Conservation (phyloP, 768 basidiomycete species). For the Collybia mongolica region DNA sequence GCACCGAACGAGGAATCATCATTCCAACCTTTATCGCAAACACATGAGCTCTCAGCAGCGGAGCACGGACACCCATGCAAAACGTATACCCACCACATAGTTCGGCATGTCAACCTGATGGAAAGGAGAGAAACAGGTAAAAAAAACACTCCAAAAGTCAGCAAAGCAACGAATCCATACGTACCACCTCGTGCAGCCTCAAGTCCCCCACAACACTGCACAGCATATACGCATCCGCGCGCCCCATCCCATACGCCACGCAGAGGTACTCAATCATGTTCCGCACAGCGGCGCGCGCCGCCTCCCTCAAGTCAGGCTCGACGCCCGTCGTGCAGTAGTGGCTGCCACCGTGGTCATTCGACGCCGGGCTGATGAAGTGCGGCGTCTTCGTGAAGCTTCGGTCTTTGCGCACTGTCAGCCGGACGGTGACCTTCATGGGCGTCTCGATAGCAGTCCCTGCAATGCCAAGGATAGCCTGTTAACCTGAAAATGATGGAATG, state of each 20-base stretch:
- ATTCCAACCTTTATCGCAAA: slow-evolving; percentile 44
- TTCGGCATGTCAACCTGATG: slow-evolving; percentile 71
- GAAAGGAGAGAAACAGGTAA: background rate
- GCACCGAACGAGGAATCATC: slow-evolving; percentile 50
- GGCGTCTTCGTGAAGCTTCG: slow-evolving; percentile 58
- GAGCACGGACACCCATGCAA: background rate
- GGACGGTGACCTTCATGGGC: slow-evolving; percentile 53
- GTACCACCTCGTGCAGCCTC: slow-evolving; percentile 58
- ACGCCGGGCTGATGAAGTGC: slow-evolving; percentile 42
- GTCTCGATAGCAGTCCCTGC: slow-evolving; percentile 66
- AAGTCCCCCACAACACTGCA: slow-evolving; percentile 62
- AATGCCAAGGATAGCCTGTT: background rate
- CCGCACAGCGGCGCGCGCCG: slow-evolving; percentile 53
- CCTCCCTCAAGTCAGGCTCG: slow-evolving; percentile 53
- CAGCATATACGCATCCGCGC: slow-evolving; percentile 58
- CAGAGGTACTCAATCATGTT: slow-evolving; percentile 55
- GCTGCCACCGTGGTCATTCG: slow-evolving; percentile 29
- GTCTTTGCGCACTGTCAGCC: slow-evolving; percentile 56
- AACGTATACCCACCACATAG: slow-evolving; percentile 50
- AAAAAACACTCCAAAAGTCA: too few species aligned
- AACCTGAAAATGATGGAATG: too few species aligned
- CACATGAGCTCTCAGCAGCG: background rate
- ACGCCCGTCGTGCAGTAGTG: slow-evolving; percentile 62
- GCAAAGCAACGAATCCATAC: too few species aligned
- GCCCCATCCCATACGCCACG: slow-evolving; percentile 38